phyloP scores from a whole-genome alignment of 2,329 filamentous ascomycete species.

The Neodidymelliopsis sp. region DNA sequence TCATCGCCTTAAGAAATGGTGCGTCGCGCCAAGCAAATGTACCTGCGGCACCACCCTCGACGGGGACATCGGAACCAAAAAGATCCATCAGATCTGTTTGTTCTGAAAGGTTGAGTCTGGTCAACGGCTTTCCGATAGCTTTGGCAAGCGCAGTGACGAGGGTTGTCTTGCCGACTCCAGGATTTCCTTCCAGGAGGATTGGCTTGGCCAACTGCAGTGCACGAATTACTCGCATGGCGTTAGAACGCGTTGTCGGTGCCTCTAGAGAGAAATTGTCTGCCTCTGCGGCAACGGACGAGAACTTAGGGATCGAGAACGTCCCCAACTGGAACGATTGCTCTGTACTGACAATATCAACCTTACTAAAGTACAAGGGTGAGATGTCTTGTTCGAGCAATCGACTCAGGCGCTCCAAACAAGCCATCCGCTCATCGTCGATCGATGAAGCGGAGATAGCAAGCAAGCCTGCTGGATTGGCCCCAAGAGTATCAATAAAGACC shows the following conservation, averaged over 20 bases:
- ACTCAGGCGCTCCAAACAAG: conserved; percentile 76
- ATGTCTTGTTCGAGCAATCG: conserved; percentile 72
- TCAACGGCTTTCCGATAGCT: conserved; percentile 81
- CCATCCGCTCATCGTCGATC: conserved; percentile 73
- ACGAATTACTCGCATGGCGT: conserved; percentile 88
- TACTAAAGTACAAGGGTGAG: conserved; percentile 68
- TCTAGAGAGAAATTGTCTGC: conserved; percentile 78
- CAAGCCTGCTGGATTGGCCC: conserved; percentile 91
- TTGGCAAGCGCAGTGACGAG: conserved; percentile 84
- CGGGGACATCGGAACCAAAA: conserved; percentile 94
- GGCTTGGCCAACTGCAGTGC: conserved; percentile 90
- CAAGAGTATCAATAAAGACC: conserved; percentile 94
- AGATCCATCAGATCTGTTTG: conserved; percentile 98
- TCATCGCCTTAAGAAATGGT: conserved; percentile 95
- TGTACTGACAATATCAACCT: conserved; percentile 65
- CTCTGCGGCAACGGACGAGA: conserved; percentile 52
- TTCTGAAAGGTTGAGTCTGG: conserved; percentile 95
- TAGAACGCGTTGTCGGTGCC: conserved; percentile 87
- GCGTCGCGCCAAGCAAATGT: conserved; percentile 96
- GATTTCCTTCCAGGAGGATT: conserved; percentile 92
- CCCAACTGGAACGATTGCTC: conserved; percentile 71
- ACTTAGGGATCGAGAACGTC: conserved; percentile 71
- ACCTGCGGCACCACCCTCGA: conserved; percentile 89
- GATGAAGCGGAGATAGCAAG: conserved; percentile 74
- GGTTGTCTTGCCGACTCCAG: conserved; percentile 98